Evolutionary conservation across 1,284 basidiomycete species (phyloP).

Genomic region (Mycosarcoma mackinlayi): DNA sequence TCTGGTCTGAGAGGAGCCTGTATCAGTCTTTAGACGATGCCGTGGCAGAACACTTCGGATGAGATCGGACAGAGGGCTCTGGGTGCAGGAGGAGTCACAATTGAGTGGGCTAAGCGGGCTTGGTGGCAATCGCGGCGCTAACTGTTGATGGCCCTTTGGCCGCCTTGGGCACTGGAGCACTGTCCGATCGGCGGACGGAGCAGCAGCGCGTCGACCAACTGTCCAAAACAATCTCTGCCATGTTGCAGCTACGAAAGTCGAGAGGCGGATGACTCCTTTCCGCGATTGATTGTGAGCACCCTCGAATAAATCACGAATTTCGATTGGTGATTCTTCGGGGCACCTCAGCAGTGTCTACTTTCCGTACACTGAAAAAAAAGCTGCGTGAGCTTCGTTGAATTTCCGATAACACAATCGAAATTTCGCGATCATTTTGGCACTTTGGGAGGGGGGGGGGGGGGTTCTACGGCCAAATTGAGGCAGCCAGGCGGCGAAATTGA

Average conservation of each 20-base stretch:
- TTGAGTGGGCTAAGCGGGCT: conserved; percentile 10
- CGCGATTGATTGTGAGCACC: conserved; percentile 10
- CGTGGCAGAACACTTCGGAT: neutral
- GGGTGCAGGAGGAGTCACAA: conserved; percentile 1
- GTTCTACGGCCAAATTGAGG: no score
- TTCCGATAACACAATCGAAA: conserved; percentile 11
- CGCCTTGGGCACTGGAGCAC: conserved; percentile 5
- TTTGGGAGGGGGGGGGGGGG: no score
- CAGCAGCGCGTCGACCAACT: neutral
- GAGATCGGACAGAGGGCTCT: neutral
- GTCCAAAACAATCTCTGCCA: conserved; percentile 13
- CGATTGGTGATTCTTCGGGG: neutral
- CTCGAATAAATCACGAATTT: conserved; percentile 4
- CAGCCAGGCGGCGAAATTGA: no score
- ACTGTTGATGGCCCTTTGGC: neutral
- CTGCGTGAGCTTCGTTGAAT: neutral
- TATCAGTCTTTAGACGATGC: no score
- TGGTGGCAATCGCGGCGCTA: conserved; percentile 34
- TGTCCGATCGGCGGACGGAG: no score
- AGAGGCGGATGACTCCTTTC: conserved; percentile 41
- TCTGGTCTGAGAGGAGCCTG: no score
- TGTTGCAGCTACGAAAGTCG: no score
- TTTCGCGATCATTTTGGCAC: conserved; percentile 21
- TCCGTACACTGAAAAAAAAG: neutral
- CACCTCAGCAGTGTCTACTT: conserved; percentile 3